Evolutionary conservation across 2,329 filamentous ascomycete species (phyloP), one percentile per base, ranked within the genome.

Genomic region (Diaporthe nobilis): DNA sequence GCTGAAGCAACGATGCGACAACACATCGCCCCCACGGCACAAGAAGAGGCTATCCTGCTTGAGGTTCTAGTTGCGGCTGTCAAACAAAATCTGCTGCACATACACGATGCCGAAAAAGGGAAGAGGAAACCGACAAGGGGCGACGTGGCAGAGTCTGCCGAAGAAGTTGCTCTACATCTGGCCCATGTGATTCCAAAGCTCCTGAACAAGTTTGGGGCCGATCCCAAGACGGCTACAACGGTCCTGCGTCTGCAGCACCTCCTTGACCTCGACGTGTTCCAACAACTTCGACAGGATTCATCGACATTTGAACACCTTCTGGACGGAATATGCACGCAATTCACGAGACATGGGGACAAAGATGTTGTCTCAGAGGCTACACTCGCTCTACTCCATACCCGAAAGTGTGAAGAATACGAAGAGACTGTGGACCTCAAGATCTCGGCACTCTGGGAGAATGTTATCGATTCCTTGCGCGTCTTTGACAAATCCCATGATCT

Each of bases 241-340:
- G 95, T 98, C 61, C 88, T 99, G 34, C 92, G 95, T 44, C 87
- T 99, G 58, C 95, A 97, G 82, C 95, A 96, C 81, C 91, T 94
- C 53, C 91, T 99, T 31, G 94, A 98, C 79, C 89, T 98, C 1
- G 94, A 96, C 55, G 91, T 96, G 31, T 97, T 98, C 81, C 93
- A 96, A 81, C 94, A 98, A 81, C 87, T 98, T 51, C 93, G 96
- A 71, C 95, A 98, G 82, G 95, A 97, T 78, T 92, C 95, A 0
- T 92, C 93, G 2, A 93, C 92, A 2, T 98, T 97, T 81, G 91
- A 93, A 9, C 92, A 93, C 31, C 86, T 98, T 42, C 87, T 99
- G 1, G 95, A 98, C 79, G 96, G 98, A 80, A 95, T 98, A 79
- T 95, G 94, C 83, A 95, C 95, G 75, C 97, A 99, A 80, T 98